Evolutionary conservation across 768 basidiomycete genomes (phyloP).

Genomic region (Amanita subjunquillea): DNA sequence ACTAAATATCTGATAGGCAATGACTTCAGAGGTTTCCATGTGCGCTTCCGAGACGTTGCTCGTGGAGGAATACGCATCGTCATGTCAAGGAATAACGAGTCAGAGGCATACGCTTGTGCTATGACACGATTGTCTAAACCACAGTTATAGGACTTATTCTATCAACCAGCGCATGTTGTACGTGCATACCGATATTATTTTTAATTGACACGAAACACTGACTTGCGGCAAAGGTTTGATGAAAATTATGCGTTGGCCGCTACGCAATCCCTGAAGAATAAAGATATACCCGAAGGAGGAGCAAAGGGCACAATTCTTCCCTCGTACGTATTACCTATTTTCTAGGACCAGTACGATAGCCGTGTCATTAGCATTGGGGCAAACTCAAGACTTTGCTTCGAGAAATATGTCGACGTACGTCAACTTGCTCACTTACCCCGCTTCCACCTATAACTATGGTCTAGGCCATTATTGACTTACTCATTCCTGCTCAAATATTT

Average conservation of each 20-base stretch:
- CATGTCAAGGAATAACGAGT: constrained; percentile 90
- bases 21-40: constrained; percentile 88
- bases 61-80: constrained; percentile 96
- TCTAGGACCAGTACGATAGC: neutral
- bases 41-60: constrained; percentile 94
- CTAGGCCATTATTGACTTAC: constrained; percentile 80
- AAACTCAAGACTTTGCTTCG: constrained; percentile 77
- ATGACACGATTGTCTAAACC: neutral
- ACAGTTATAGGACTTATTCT: constrained; percentile 65
- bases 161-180: constrained; percentile 88
- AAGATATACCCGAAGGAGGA: constrained; percentile 96
- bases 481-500: constrained; percentile 90
- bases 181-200: constrained; percentile 10
- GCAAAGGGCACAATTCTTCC: constrained; percentile 96
- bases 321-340: constrained; percentile 38
- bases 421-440: neutral
- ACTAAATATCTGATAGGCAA: constrained; percentile 34
- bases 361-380: constrained; percentile 55
- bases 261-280: constrained; percentile 93
- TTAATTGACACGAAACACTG: too few relatives aligned
- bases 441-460: constrained; percentile 6
- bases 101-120: constrained; percentile 10
- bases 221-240: constrained; percentile 49
- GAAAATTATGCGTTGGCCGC: constrained; percentile 96
- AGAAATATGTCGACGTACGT: constrained; percentile 94